Base-by-base conservation (phyloP, 805 yeast genomes). In the Saccharomycopsis guyanensis region DNA sequence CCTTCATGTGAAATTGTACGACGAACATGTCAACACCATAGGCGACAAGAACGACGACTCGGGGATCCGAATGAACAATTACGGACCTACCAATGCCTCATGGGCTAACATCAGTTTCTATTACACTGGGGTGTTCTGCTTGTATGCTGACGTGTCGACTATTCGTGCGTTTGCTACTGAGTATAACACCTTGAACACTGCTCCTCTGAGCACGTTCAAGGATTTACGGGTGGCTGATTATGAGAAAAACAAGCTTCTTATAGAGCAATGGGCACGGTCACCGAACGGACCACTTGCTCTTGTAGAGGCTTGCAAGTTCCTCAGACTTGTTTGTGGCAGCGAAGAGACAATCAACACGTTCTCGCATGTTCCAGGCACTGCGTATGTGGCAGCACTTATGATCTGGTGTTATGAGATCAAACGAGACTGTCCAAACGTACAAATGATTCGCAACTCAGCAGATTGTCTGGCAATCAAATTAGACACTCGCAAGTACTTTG, bases 41-140 rank as follows among this genome's bases (percentile, higher is more conserved):
- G n/a, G n/a, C n/a, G 13, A 41, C 47, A 18, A 53, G 57, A 41
- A 51, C 18, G 40, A 27, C 12, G 6, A 13, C 3, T 37, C 4
- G 16, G 45, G 2, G 32, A 42, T 42, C 3, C n/a, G 47, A 6
- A 47, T 63, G 22, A 65, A 65, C 51, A 55, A 56, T 36, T 65
- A 65, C 46, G 66, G 61, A n/a, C 56, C 59, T 2, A 57, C 68
- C 2, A 57, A 62, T 6, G 52, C 60, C 2, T 64, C 60, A 32
- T 66, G 69, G 69, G 58, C 62, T 1, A 63, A 62, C 40, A 47
- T 62, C 7, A 55, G 60, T 13, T 41, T 59, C 18, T 57, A 56
- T 20, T 55, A 60, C 27, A 44, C 54, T 6, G 64, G 62, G 5
- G 45, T 59, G 12, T 46, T 63, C n/a, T 55, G 56, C 20, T 50